Evolutionary conservation across 2,329 filamentous ascomycete species (phyloP).

Genomic region (Neonectria hederae): DNA sequence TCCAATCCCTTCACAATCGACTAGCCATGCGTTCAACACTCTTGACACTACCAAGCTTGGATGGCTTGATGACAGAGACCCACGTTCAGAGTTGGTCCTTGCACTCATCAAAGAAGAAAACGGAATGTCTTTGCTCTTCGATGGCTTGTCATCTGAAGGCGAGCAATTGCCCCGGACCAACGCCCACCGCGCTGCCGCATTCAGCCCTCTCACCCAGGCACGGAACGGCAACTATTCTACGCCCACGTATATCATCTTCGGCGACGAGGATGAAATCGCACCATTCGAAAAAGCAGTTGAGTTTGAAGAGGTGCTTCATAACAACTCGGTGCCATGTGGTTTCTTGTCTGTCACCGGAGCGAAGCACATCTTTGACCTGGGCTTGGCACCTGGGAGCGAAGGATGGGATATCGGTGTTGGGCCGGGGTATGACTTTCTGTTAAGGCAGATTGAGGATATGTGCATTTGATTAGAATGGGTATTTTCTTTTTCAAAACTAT

Average conservation of each 20-base stretch:
- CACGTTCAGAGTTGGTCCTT: conserved; percentile 33
- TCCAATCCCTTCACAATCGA: background rate
- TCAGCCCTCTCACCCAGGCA: conserved; percentile 32
- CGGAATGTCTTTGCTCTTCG: conserved; percentile 33
- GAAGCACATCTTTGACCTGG: conserved; percentile 34
- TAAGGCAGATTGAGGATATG: conserved; percentile 23
- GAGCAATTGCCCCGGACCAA: conserved; percentile 19
- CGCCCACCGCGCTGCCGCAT: conserved; percentile 18
- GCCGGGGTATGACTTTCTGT: conserved; percentile 31
- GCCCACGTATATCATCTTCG: conserved; percentile 33
- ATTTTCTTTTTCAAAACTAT: too few relatives aligned
- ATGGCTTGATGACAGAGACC: conserved; percentile 30
- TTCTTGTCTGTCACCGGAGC: conserved; percentile 28
- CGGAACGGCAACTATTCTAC: conserved; percentile 28
- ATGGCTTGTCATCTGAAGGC: conserved; percentile 23
- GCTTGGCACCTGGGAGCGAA: conserved; percentile 25
- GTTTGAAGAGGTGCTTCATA: conserved; percentile 17
- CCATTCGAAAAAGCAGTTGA: conserved; percentile 26
- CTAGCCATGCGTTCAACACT: conserved; percentile 28
- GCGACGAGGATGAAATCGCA: conserved; percentile 33
- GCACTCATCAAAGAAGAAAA: conserved; percentile 32
- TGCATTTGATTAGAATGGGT: background rate
- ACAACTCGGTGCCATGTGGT: conserved; percentile 16
- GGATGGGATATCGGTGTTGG: conserved; percentile 27
- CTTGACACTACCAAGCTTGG: conserved; percentile 31